phyloP scores from a whole-genome alignment of 2,329 filamentous ascomycete species.

The Colletotrichum musae region DNA sequence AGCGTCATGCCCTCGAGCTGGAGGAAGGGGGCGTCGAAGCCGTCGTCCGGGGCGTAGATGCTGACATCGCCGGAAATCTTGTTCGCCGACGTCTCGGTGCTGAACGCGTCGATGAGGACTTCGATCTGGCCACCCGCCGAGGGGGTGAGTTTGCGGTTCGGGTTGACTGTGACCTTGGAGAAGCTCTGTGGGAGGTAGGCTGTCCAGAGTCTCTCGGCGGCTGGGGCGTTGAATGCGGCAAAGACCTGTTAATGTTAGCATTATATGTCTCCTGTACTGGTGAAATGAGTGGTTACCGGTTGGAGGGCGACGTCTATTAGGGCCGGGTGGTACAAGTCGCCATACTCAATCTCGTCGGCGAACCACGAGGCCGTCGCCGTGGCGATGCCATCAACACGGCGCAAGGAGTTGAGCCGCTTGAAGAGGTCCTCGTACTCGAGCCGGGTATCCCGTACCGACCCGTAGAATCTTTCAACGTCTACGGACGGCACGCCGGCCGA shows the following conservation, averaged over 20 bases:
- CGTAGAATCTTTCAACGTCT: conserved; percentile 8
- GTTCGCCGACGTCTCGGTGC: background rate
- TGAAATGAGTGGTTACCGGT: conserved; percentile 5
- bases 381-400: conserved; percentile 12
- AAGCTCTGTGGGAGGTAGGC: conserved; percentile 23
- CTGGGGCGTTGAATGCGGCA: conserved; percentile 11
- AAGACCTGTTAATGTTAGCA: background rate
- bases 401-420: conserved; percentile 13
- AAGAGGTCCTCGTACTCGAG: conserved; percentile 7
- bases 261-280: background rate
- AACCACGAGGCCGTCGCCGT: conserved; percentile 22
- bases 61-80: conserved; percentile 21
- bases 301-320: conserved; percentile 24
- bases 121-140: background rate
- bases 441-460: background rate
- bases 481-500: background rate
- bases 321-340: background rate
- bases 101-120: conserved; percentile 15
- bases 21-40: conserved; percentile 7
- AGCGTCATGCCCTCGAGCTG: conserved; percentile 13
- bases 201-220: background rate
- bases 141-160: background rate
- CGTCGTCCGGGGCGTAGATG: conserved; percentile 8
- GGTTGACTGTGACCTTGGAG: conserved; percentile 14
- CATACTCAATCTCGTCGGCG: conserved; percentile 15